These are phyloP conservation scores for Geosmithia morbida DNA, from an alignment of 2,329 filamentous ascomycete species.

Conservation along the genomic window DNA sequence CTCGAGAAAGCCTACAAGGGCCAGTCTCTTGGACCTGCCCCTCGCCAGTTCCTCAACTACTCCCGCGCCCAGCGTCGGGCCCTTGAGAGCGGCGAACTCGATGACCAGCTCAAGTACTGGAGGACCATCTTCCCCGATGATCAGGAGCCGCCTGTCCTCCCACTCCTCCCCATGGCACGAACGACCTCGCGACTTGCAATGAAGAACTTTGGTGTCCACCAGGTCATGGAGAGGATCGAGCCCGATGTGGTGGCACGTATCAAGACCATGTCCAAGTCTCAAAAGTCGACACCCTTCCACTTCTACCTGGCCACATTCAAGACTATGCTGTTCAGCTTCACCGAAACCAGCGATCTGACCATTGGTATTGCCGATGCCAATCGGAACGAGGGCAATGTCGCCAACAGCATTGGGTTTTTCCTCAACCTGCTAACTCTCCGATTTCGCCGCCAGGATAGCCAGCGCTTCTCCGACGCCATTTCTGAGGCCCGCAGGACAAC, in stretches of 20 bases:
- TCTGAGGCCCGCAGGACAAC: conserved; percentile 9
- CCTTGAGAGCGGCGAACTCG: conserved; percentile 11
- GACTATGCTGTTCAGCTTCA: conserved; percentile 17
- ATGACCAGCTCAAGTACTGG: conserved; percentile 19
- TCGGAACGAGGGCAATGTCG: conserved; percentile 16
- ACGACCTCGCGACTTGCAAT: conserved; percentile 4
- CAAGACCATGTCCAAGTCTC: conserved; percentile 7
- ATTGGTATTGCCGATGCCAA: conserved; percentile 35
- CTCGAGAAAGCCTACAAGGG: conserved; percentile 24
- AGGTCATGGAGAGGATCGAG: conserved; percentile 6
- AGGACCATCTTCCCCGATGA: conserved; percentile 7
- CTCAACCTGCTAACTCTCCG: conserved; percentile 33
- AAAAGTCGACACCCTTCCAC: conserved; percentile 22
- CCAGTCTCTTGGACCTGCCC: conserved; percentile 1
- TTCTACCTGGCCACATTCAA: conserved; percentile 27
- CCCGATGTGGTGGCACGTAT: conserved; percentile 7
- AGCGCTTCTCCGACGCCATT: conserved; percentile 9
- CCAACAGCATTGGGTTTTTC: conserved; percentile 26
- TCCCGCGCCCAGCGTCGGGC: conserved; percentile 14
- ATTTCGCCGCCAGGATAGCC: conserved; percentile 12
- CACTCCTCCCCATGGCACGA: conserved; percentile 16
- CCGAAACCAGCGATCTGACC: conserved; percentile 19
- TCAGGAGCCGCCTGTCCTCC: conserved; percentile 9
- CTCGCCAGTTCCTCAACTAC: conserved; percentile 20
- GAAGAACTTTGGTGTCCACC: conserved; percentile 6